A percentile compares a stretch with the other conserved stretches of the same genome.
Evolutionary conservation across 2,329 filamentous ascomycete species (phyloP).

Genomic region (Trichoderma sp.): DNA sequence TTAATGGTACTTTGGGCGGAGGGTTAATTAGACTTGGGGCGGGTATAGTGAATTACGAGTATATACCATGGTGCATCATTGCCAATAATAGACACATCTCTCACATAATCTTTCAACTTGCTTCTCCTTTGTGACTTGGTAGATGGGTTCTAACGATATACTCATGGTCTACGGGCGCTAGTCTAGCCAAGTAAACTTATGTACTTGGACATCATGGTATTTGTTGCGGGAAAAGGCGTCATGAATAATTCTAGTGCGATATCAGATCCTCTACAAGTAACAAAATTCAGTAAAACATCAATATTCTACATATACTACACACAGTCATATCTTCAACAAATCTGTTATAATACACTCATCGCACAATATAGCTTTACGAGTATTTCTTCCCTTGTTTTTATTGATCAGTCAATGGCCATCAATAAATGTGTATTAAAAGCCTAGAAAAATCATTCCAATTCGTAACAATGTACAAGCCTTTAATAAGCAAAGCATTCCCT

Average conservation of each 20-base stretch:
- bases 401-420: background rate
- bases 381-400: background rate
- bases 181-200: too few species aligned
- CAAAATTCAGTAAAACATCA: background rate
- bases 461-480: background rate
- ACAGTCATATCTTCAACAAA: too few species aligned
- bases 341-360: background rate
- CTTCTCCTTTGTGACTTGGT: background rate
- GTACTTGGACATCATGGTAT: too few species aligned
- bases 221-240: too few species aligned
- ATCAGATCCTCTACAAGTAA: background rate
- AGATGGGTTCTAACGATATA: too few species aligned
- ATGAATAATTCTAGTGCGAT: too few species aligned
- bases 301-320: too few species aligned
- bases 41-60: background rate
- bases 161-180: too few species aligned
- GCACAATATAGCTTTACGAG: background rate
- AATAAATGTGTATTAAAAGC: background rate
- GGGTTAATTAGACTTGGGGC: background rate
- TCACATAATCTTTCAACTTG: background rate
- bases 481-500: background rate
- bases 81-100: background rate
- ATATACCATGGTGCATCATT: background rate
- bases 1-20: background rate
- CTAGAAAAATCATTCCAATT: background rate